phyloP scores from a whole-genome alignment of 345 rosid species.

The Sonneratia caseolaris region DNA sequence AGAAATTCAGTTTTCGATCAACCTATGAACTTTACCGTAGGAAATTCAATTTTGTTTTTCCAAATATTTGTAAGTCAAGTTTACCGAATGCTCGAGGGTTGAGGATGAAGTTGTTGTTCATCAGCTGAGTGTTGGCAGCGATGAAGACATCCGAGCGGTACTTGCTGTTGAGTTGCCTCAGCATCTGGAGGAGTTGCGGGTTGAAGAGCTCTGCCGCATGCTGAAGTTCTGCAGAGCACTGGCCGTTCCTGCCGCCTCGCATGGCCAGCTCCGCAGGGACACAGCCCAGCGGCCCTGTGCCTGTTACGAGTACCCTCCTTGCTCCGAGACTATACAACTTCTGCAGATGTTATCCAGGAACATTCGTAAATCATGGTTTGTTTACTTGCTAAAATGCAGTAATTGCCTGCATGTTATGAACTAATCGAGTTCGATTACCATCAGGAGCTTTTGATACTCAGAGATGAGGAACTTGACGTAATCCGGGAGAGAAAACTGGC shows the following conservation, averaged over 20 bases:
- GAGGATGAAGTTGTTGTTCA: conserved; percentile 28
- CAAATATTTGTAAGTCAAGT: background rate
- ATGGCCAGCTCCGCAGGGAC: conserved; percentile 39
- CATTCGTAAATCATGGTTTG: background rate
- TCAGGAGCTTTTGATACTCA: conserved; percentile 30
- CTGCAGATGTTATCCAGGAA: conserved; percentile 14
- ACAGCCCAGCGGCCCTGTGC: conserved; percentile 45
- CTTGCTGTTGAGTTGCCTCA: conserved; percentile 14
- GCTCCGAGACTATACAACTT: conserved; percentile 29
- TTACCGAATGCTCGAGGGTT: conserved; percentile 39
- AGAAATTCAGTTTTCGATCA: background rate
- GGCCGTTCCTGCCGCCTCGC: conserved; percentile 21
- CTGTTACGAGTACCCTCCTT: conserved; percentile 35
- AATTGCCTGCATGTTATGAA: background rate
- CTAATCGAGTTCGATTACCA: conserved; percentile 14
- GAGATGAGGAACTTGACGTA: conserved; percentile 37
- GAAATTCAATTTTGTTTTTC: too few species aligned
- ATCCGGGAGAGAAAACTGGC: conserved; percentile 31
- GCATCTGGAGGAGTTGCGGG: conserved; percentile 32
- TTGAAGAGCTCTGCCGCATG: conserved; percentile 27
- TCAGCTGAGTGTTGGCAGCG: conserved; percentile 24
- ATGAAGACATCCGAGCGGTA: conserved; percentile 23
- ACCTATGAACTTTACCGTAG: too few species aligned
- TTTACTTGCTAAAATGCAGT: too few species aligned
- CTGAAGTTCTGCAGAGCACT: conserved; percentile 33